Evolutionary conservation across 176 grass and related monocot genomes (phyloP).

Genomic region (Zoysia japonica): DNA sequence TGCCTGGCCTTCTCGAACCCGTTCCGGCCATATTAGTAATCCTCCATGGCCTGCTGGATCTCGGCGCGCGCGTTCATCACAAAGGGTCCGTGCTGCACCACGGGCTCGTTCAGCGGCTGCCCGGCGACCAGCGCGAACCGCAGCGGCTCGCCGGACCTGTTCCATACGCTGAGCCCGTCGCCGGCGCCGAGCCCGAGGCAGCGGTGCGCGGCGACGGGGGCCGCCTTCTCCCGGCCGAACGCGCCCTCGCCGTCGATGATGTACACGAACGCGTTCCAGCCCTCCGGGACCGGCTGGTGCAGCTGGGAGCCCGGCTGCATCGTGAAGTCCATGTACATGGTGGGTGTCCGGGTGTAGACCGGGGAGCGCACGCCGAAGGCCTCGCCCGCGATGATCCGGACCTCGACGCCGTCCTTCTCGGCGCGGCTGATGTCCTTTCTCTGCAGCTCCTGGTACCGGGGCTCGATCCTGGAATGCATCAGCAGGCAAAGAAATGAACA

Average conservation of each 20-base stretch:
- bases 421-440: constrained; percentile 78
- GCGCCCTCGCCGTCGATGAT: constrained; percentile 79
- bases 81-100: constrained; percentile 71
- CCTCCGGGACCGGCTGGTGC: constrained; percentile 55
- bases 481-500: background rate
- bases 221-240: constrained; percentile 42
- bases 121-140: constrained; percentile 66
- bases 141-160: constrained; percentile 41
- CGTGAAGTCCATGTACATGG: constrained; percentile 85
- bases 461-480: constrained; percentile 59
- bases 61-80: constrained; percentile 82
- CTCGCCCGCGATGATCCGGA: constrained; percentile 78
- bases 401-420: constrained; percentile 63
- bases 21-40: constrained; percentile 61
- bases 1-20: constrained; percentile 72
- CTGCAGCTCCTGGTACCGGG: constrained; percentile 74
- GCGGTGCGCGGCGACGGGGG: constrained; percentile 43
- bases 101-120: constrained; percentile 62
- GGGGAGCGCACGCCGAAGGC: constrained; percentile 78
- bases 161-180: constrained; percentile 72
- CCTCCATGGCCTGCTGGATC: constrained; percentile 76
- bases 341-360: constrained; percentile 77
- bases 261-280: constrained; percentile 84
- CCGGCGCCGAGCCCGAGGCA: constrained; percentile 67
- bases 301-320: constrained; percentile 58